phyloP scores from a whole-genome alignment of 176 grass and related monocot genomes.

The Tillandsia leiboldiana region DNA sequence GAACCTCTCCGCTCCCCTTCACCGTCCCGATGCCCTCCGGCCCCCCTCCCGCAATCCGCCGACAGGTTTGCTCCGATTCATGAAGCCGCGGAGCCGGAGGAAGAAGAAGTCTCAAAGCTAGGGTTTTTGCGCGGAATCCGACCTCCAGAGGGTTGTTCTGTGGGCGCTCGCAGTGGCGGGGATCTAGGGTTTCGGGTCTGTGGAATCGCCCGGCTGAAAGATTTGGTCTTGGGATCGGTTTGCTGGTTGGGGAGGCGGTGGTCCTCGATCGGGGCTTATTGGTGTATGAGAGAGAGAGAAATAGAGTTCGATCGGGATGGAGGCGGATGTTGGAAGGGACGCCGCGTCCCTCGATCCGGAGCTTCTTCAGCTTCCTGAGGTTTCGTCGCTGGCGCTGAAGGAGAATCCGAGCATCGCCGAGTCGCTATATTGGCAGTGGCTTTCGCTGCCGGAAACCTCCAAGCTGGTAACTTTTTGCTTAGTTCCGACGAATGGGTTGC shows the following conservation, averaged over 20 bases:
- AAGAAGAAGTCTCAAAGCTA: not conserved
- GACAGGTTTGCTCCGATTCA: not conserved
- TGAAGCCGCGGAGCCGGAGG: not conserved
- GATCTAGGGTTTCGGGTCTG: conserved; percentile 43
- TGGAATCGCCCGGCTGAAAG: conserved; percentile 1
- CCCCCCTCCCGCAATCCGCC: not conserved
- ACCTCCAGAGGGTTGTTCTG: conserved; percentile 17
- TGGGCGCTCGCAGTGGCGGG: conserved; percentile 6
- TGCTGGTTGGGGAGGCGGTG: not conserved
- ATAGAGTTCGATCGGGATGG: conserved; percentile 41
- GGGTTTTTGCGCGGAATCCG: not conserved
- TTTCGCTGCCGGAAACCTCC: conserved; percentile 59
- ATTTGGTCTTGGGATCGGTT: conserved; percentile 6
- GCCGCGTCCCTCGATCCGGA: conserved; percentile 82
- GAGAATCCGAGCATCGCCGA: conserved; percentile 59
- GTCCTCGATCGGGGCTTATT: not conserved
- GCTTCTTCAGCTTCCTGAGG: conserved; percentile 85
- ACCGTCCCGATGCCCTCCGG: not conserved
- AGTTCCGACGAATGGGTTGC: not conserved
- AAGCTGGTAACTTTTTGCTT: conserved; percentile 63
- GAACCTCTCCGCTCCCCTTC: conserved; percentile 23
- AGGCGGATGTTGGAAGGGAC: conserved; percentile 68
- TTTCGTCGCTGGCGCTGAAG: conserved; percentile 56
- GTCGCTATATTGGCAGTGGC: conserved; percentile 83
- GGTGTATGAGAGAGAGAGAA: conserved; percentile 87